phyloP scores from a whole-genome alignment of 2,329 filamentous ascomycete species.

The Cytospora mali region DNA sequence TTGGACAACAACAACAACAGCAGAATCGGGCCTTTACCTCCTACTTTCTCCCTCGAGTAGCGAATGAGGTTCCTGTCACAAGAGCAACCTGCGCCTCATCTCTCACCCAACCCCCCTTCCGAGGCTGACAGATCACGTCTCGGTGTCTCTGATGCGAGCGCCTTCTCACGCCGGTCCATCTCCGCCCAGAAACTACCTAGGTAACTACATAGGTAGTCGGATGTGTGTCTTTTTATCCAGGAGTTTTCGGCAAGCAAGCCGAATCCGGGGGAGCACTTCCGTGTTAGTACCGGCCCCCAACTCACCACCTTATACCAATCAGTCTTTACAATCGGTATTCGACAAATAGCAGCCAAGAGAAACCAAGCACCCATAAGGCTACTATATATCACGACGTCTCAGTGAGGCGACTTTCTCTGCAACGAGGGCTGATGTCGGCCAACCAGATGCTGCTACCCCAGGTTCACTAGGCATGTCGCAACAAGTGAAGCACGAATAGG shows the following conservation, averaged over 20 bases:
- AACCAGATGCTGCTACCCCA: background rate
- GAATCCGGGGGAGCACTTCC: no score
- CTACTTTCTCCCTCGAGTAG: background rate
- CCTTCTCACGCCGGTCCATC: no score
- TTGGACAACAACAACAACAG: background rate
- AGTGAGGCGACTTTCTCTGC: slow-evolving; percentile 7
- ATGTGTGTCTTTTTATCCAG: no score
- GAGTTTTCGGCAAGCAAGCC: no score
- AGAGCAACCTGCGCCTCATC: slow-evolving; percentile 14
- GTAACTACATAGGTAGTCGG: no score
- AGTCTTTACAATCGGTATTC: no score
- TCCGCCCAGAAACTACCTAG: no score
- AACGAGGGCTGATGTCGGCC: no score
- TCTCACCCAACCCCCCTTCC: background rate
- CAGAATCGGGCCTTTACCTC: slow-evolving; percentile 9
- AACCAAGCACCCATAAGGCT: slow-evolving; percentile 5
- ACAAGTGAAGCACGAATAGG: background rate
- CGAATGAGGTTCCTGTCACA: slow-evolving; percentile 5
- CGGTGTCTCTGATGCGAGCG: no score
- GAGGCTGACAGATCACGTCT: background rate
- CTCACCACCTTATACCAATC: no score
- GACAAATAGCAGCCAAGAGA: background rate
- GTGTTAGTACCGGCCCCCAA: no score
- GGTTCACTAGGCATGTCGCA: background rate
- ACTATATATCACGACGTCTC: slow-evolving; percentile 14